Evolutionary conservation across 2,329 filamentous ascomycete species (phyloP).

Genomic region (Talaromyces islandicus): DNA sequence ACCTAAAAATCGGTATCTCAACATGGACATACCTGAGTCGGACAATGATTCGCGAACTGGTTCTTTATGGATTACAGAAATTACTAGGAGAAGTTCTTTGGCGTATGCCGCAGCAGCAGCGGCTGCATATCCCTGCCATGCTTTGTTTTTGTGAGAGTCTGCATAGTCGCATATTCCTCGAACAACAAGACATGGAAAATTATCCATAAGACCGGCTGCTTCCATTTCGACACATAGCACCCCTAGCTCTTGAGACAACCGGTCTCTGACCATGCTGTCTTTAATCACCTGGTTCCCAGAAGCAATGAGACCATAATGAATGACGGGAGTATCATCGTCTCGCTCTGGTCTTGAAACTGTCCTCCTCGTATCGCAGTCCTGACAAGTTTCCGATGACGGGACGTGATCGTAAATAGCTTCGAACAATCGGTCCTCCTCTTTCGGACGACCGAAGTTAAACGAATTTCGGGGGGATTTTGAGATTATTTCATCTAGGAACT

Average conservation of each 20-base stretch:
- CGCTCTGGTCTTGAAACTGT: background rate
- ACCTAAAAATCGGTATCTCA: background rate
- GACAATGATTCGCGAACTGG: background rate
- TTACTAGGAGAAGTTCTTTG: constrained; percentile 5
- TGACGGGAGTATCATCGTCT: background rate
- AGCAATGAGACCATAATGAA: constrained; percentile 20
- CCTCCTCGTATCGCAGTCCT: background rate
- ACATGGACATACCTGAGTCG: background rate
- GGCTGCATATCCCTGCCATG: constrained; percentile 12
- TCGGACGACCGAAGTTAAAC: background rate
- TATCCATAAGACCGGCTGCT: constrained; percentile 8
- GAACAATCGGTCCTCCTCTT: background rate
- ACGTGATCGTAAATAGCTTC: background rate
- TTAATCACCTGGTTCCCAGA: constrained; percentile 17
- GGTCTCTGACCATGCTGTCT: constrained; percentile 10
- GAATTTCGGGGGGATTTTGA: background rate
- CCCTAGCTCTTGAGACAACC: background rate
- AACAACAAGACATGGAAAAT: constrained; percentile 14
- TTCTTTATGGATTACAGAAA: background rate
- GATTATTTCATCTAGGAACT: background rate
- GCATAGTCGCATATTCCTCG: constrained; percentile 15
- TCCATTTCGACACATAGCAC: constrained; percentile 3
- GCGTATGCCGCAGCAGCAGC: constrained; percentile 13
- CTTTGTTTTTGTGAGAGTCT: constrained; percentile 14
- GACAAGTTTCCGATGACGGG: background rate